Conservation (phyloP, 768 basidiomycete genomes). For the Suillus alpinus region DNA sequence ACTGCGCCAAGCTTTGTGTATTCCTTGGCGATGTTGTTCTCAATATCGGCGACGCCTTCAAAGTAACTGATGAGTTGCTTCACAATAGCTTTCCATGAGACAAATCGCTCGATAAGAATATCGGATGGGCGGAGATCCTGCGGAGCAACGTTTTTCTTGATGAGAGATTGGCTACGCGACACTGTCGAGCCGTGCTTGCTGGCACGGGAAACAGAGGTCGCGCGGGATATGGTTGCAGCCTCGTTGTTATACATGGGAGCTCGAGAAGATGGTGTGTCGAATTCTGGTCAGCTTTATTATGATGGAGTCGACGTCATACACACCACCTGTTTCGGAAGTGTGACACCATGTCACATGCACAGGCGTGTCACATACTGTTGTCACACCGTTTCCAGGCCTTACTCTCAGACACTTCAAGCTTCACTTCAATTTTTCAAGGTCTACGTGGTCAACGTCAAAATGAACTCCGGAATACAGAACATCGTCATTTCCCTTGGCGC, state of each 20-base stretch:
- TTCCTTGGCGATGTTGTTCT: conserved; percentile 92
- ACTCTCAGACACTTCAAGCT: conserved; percentile 1
- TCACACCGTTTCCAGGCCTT: conserved; percentile 6
- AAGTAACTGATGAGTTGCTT: conserved; percentile 95
- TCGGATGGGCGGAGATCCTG: conserved; percentile 92
- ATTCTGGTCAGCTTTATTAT: neutral
- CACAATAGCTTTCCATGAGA: conserved; percentile 94
- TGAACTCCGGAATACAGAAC: conserved; percentile 78
- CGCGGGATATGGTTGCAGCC: conserved; percentile 55
- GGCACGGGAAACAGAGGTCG: conserved; percentile 68
- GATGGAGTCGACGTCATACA: conserved; percentile 3
- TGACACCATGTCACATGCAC: conserved; percentile 25
- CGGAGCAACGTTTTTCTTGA: conserved; percentile 91
- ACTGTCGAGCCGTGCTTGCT: conserved; percentile 66
- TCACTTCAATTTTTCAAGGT: conserved; percentile 10
- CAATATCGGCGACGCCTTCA: conserved; percentile 82
- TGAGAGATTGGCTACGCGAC: conserved; percentile 80
- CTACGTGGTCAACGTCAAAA: conserved; percentile 32
- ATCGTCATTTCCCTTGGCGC: conserved; percentile 87
- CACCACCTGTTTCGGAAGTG: conserved; percentile 11
- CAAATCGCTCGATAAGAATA: conserved; percentile 92
- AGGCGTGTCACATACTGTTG: conserved; percentile 12
- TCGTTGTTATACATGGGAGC: conserved; percentile 39
- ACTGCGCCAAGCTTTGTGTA: conserved; percentile 91
- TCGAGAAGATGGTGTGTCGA: neutral